Base-by-base conservation (phyloP, 257 asterid genomes). In the Solanum rostratum region DNA sequence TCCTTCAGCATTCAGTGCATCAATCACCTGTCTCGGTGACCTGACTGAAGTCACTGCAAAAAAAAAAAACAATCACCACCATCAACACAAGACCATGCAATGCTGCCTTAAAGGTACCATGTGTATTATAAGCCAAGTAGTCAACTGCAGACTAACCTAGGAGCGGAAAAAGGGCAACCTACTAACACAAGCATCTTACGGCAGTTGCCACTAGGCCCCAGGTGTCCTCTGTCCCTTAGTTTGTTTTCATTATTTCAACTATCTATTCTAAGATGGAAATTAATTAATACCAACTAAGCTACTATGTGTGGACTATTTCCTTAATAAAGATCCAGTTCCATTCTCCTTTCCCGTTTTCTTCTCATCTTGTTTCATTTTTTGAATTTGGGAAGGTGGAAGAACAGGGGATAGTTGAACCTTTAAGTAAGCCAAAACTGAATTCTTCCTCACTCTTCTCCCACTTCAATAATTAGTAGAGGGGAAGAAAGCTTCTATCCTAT, bases 1-100 rank as follows among this genome's bases (percentile, higher is more conserved):
- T 69, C 96, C 98, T 92, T 91, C 96, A 1, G 98, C 98, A 84
- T 95, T 95, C 86, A 95, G 90, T 69, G 98, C 98, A 93, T 95
- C 97, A 83, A 94, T 90, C 82, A 97, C 95, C 85, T 96, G 97
- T 79, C 98, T 94, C n/a, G 97, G 98, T 20, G 98, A 95, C 88
- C 91, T 93, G 57, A 91, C 99, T 5, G 90, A 90, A 85, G 94
- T 95, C 87, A 93, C 98, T 96, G 95, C 46, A 89, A 86, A 84
- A 76, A 29, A 76, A 29, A 29, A 33, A 81, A 85, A 84, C 69
- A 3, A 45, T 65, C 55, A 85, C 74, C 53, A 76, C 82, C 27
- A 39, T 68, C 69, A 50, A 74, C 16, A 52, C 78, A 50, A 83
- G 81, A 83, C n/a, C 65, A 55, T 52, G 7, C 18, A 68, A 71